These are phyloP conservation scores for Kodamaea hsintzibuensis DNA, from an alignment of 805 yeast species.

Conservation along the genomic window DNA sequence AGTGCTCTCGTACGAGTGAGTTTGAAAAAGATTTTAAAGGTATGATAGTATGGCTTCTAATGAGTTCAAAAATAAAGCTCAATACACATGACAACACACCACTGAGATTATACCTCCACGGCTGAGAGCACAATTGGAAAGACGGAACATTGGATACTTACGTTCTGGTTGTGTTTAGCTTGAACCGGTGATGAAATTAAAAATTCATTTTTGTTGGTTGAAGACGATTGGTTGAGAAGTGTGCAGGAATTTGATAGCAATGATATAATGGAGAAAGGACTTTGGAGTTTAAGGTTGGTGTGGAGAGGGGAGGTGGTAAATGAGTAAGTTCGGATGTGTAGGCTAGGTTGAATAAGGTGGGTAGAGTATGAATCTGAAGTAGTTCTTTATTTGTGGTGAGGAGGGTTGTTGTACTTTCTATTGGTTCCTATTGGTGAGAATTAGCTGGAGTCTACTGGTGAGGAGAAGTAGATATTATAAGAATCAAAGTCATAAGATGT, in stretches of 20 bases:
- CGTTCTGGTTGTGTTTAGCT: background rate
- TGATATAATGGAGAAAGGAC: background rate
- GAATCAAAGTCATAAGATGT: background rate
- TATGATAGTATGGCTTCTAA: background rate
- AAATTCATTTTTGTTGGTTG: conserved; percentile 1
- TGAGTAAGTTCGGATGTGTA: background rate
- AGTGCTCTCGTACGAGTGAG: conserved; percentile 2
- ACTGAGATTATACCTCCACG: background rate
- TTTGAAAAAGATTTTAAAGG: too few relatives aligned
- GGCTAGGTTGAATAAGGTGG: background rate
- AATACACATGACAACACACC: background rate
- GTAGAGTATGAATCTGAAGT: too few relatives aligned
- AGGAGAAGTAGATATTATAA: too few relatives aligned
- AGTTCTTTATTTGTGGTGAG: too few relatives aligned
- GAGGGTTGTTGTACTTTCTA: too few relatives aligned
- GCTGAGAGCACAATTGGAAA: background rate
- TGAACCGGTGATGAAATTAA: conserved; percentile 2
- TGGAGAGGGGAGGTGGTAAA: background rate
- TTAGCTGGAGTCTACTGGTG: background rate
- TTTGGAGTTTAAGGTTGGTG: background rate
- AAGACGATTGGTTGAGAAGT: conserved; percentile 1
- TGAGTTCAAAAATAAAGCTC: too few relatives aligned
- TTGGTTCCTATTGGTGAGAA: background rate
- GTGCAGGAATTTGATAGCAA: conserved; percentile 2
- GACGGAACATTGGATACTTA: background rate